Conservation (phyloP, 2,329 filamentous ascomycete genomes). For the Talaromyces islandicus region DNA sequence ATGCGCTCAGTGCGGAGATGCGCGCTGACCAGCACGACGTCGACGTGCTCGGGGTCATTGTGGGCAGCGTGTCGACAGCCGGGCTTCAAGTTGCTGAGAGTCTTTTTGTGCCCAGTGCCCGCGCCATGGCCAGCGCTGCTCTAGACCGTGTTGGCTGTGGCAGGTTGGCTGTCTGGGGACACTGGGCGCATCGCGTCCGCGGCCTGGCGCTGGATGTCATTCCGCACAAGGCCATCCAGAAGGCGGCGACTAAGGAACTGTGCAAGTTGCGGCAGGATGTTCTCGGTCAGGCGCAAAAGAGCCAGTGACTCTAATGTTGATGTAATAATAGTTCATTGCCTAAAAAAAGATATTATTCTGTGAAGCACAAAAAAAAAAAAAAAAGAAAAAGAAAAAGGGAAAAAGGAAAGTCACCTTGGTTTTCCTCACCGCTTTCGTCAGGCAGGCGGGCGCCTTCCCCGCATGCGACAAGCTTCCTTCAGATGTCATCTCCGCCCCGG, state of each 20-base stretch:
- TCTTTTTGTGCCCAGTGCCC: slow-evolving; percentile 24
- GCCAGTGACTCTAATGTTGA: neutral
- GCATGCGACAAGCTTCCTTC: neutral
- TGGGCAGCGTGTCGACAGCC: slow-evolving; percentile 27
- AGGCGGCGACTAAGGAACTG: neutral
- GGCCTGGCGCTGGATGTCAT: neutral
- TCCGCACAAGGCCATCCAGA: neutral
- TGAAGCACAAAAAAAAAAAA: neutral
- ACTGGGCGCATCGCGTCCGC: slow-evolving; percentile 28
- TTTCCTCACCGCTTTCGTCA: neutral
- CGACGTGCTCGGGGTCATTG: slow-evolving; percentile 33
- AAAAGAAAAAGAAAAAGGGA: no score
- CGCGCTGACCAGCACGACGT: slow-evolving; percentile 28
- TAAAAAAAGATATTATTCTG: neutral
- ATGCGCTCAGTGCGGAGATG: slow-evolving; percentile 40
- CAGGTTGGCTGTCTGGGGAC: slow-evolving; percentile 21
- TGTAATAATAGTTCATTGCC: neutral
- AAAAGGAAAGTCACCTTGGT: no score
- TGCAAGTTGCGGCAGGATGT: neutral
- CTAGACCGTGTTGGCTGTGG: slow-evolving; percentile 32
- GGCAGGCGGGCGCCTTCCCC: neutral
- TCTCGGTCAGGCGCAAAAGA: neutral
- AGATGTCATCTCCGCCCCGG: no score
- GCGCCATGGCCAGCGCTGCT: slow-evolving; percentile 23
- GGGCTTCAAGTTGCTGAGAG: slow-evolving; percentile 17